These are phyloP conservation scores for Tolypocladium amazonense DNA, from an alignment of 2,329 filamentous ascomycete genomes.

Conservation along the genomic window DNA sequence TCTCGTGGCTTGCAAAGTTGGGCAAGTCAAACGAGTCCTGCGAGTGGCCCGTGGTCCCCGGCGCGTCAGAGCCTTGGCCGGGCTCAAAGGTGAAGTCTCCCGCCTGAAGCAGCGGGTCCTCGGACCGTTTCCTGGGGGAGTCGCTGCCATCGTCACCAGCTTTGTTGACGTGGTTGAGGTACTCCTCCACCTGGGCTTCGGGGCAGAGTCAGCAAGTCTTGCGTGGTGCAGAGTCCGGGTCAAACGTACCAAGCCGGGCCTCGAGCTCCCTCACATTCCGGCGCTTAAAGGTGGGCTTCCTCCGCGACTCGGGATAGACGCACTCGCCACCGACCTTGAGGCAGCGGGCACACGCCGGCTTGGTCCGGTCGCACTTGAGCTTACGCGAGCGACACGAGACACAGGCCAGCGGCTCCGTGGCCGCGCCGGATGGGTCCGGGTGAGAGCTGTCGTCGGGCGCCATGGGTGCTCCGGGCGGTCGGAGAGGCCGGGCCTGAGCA, in stretches of 20 bases:
- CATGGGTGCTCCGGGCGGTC: not conserved
- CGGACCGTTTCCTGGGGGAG: not conserved
- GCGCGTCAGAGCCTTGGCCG: conserved; percentile 5
- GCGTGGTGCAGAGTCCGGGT: not conserved
- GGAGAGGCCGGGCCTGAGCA: not conserved
- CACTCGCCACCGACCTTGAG: conserved; percentile 65
- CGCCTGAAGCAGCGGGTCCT: conserved; percentile 1
- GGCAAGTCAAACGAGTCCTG: conserved; percentile 8
- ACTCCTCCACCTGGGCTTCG: conserved; percentile 69
- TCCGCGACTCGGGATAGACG: conserved; percentile 77
- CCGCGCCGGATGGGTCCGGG: conserved; percentile 1
- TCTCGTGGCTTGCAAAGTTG: conserved; percentile 1
- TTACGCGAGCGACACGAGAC: conserved; percentile 77
- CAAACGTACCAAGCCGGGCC: conserved; percentile 61
- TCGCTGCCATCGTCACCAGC: conserved; percentile 4
- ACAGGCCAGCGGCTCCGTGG: conserved; percentile 55
- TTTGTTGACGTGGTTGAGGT: conserved; percentile 56
- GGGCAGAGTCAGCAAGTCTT: not conserved
- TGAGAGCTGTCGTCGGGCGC: not conserved
- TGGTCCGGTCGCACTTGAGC: conserved; percentile 73
- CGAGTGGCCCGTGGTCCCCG: conserved; percentile 2
- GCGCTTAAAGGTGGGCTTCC: conserved; percentile 80
- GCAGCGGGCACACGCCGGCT: conserved; percentile 74
- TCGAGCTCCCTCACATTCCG: conserved; percentile 87
- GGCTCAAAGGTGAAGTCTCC: conserved; percentile 6